Base-by-base conservation (phyloP, 1,284 basidiomycete genomes). In the Anthracocystis panici-leucophaei region DNA sequence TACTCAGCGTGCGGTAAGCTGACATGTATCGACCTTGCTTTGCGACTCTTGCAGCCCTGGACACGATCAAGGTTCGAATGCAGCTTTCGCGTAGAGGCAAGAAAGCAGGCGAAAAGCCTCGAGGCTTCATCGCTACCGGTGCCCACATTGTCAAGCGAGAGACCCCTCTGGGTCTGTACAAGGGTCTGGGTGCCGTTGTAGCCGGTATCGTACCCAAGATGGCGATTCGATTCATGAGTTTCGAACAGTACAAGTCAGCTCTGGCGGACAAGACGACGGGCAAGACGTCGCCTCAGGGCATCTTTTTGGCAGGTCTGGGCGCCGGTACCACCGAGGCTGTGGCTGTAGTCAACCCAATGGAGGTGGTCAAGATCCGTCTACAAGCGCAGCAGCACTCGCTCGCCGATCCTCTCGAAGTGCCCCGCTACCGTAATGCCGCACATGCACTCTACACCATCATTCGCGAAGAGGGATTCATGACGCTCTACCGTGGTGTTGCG, bases 341-440 rank as follows among this genome's bases (percentile, higher is more conserved):
- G 18, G 88, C 91, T 11, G 94, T 99, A 42, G 96, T 99, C 12
- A 97, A 93, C 64, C 96, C 96, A 0, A 99, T 99, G 96, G 96
- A 99, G 85, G 96, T 99, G 46, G 94, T 99, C 85, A 99, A 99
- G 88, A 99, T 99, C 84, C 91, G 97, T 60, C 88, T 99, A 79
- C 96, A 99, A 87, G 96, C 97, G 8, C 97, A 99, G 86, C 93
- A 94, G 85, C 96, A 99, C 87, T 98, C 96, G 41, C 89, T 99
- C 65, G 94, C 95, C 11, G 96, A 99, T 86, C 97, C 96, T 42
- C 87, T 97, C 59, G 96, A 99, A 85, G 89, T 91, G 35, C 97
- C 97, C 2, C 90, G 93, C 83, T 99, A 99, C 87, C 90, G 95
- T 44, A 99, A 98, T 87, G 96, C 96, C 20, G 95, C 92, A 0